phyloP scores from a whole-genome alignment of 805 yeast species.

The Suhomyces emberorum region DNA sequence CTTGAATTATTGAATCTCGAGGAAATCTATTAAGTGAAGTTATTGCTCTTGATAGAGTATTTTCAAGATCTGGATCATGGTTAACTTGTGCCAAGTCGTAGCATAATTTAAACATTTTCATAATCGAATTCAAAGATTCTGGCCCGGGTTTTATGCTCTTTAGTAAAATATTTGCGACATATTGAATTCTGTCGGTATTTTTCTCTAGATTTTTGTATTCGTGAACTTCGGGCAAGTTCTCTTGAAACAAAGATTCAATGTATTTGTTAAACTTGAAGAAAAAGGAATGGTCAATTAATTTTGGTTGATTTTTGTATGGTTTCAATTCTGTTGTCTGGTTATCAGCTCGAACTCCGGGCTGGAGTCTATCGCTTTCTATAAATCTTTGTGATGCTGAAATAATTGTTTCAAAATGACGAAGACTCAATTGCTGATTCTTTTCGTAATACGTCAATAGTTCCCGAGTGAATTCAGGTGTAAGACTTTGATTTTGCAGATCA shows the following conservation, averaged over 20 bases:
- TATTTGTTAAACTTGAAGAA: constrained; percentile 19
- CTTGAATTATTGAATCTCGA: not conserved
- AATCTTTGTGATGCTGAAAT: not conserved
- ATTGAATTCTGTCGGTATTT: constrained; percentile 23
- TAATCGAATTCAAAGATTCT: constrained; percentile 3
- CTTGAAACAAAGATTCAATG: constrained; percentile 26
- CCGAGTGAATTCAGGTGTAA: constrained; percentile 15
- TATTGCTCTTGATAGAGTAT: not conserved
- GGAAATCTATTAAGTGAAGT: not conserved
- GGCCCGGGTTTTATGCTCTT: constrained; percentile 1
- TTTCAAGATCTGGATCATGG: constrained; percentile 3
- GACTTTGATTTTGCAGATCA: constrained; percentile 6
- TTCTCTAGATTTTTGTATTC: constrained; percentile 31
- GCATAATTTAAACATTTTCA: constrained; percentile 21
- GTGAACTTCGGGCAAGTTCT: constrained; percentile 30
- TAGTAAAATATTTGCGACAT: constrained; percentile 3
- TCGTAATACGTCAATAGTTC: constrained; percentile 13
- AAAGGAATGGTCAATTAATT: constrained; percentile 19
- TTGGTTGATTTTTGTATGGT: not conserved
- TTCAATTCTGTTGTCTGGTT: not conserved
- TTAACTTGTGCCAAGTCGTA: constrained; percentile 19
- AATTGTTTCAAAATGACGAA: constrained; percentile 15
- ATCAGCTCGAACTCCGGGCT: not conserved
- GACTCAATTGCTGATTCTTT: constrained; percentile 7
- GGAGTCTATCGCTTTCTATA: not conserved